Base-by-base conservation (phyloP, 2,329 filamentous ascomycete genomes). In the Huntiella decipiens region DNA sequence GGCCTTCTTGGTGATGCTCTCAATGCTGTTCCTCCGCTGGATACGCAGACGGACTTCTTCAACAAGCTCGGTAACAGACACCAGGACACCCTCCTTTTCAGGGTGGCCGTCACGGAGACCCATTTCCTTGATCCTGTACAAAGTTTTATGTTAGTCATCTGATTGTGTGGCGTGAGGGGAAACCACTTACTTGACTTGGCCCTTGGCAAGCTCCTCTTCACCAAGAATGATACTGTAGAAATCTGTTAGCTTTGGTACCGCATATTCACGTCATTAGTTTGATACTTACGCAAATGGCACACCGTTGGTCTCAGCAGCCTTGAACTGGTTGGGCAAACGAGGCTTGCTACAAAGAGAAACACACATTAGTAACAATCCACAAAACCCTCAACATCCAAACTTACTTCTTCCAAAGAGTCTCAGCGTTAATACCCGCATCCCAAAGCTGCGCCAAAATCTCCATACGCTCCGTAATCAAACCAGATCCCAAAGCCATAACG, bases 401-500 rank as follows among this genome's bases (percentile, higher is more conserved):
- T 47, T 47, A 50, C 48, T 47, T 73, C 65, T 95, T 96, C 67
- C 83, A 84, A 8, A 77, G 68, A 59, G 91, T 94, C 60, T 96
- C 87, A 48, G 87, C 80, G 72, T 87, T 93, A 64, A 96, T 79
- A 15, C 84, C 86, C 5, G 81, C 84, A 54, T 85, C 77, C 85
- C 88, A 92, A 43, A 96, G 67, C 52, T 69, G 69, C 53, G 76
- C 72, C 49, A 79, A 79, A 34, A 96, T 72, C 19, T 76, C 67
- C 76, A 95, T 87, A 53, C 88, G 80, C 66, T 95, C 82, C 53
- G 77, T 76, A 46, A 94, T 64, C 52, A 92, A 67, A 39, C 84
- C 85, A 12, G 71, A 79, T 45, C 85, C 87, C 57, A 95, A 86
- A 0, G 86, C 86, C 86, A 96, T 96, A 56, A 96, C 81, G 62